A percentile compares a stretch with the other conserved stretches of the same genome.
phyloP scores from a whole-genome alignment of 352 stramenopile species.

The Phytophthora boehmeriae region DNA sequence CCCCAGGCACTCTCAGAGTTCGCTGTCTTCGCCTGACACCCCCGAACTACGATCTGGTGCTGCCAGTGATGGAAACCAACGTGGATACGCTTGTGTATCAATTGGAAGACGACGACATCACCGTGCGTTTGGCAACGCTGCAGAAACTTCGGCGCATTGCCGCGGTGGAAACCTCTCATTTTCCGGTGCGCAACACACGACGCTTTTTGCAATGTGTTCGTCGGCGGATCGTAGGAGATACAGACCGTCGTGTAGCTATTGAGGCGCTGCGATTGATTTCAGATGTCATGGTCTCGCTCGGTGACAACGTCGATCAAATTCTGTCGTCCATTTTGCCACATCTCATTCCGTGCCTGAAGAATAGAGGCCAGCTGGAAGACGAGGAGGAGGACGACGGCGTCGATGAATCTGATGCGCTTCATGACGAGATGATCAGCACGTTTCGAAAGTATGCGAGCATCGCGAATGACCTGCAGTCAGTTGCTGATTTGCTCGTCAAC shows the following conservation, averaged over 20 bases:
- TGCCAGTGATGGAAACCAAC: conserved; percentile 46
- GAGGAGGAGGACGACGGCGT: conserved; percentile 22
- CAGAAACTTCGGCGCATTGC: conserved; percentile 73
- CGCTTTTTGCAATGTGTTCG: conserved; percentile 78
- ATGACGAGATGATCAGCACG: conserved; percentile 66
- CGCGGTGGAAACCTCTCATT: conserved; percentile 61
- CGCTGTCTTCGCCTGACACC: conserved; percentile 18
- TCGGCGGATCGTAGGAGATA: conserved; percentile 49
- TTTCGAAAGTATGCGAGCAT: conserved; percentile 68
- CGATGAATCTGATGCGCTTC: conserved; percentile 21
- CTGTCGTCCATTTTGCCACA: conserved; percentile 71
- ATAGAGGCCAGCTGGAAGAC: conserved; percentile 16
- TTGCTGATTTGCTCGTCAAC: conserved; percentile 68
- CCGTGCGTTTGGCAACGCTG: conserved; percentile 56
- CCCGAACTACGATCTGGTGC: conserved; percentile 6
- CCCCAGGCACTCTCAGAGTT: conserved; percentile 18
- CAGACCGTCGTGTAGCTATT: conserved; percentile 43
- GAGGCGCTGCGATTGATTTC: conserved; percentile 64
- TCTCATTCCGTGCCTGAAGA: conserved; percentile 51
- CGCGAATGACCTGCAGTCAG: conserved; percentile 64
- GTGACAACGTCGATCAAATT: conserved; percentile 70
- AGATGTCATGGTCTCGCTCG: conserved; percentile 72
- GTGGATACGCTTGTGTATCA: conserved; percentile 82
- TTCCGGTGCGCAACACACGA: conserved; percentile 73
- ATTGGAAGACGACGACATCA: conserved; percentile 73